Evolutionary conservation across 768 basidiomycete genomes (phyloP), one percentile per base, ranked within the genome.

Genomic region (Boletus bicolor): DNA sequence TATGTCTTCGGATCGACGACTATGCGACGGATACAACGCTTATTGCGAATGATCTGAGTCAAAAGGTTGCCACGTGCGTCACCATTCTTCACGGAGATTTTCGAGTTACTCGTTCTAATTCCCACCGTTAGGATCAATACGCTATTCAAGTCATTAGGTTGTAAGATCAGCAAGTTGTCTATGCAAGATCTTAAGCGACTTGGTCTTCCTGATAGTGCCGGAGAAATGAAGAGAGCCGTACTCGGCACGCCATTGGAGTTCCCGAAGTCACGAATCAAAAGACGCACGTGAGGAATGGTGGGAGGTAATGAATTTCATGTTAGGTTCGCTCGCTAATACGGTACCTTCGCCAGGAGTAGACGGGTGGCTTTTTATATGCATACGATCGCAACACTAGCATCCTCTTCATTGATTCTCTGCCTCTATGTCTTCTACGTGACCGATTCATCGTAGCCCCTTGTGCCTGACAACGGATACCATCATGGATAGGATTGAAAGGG

Each of bases 71-170:
- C 7, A 84, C 83, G 94, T 96, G 64, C 58, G 89, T 76, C 12
- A 19, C 30, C 21, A 3, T 41, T 24, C n/a, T 26, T 9, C 6
- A 19, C 24, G 12, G 26, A 8, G 4, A 39, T 7, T 21, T 17
- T 50, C 35, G 28, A 42, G 49, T 67, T 34, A 60, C 12, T n/a
- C 36, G 28, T 30, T 10, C 26, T 12, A 28, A 38, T 28, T 38
- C 12, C 36, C 12, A 2, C n/a, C 11, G 15, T 43, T 48, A 85
- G 83, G 50, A 79, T 89, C 39, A 83, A 83, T 59, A 66, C 76
- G n/a, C 68, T 92, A 17, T 94, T 92, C 78, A 89, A 81, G 69
- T 83, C 85, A 0, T 76, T 96, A 19, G 89, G 94, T 32, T 96
- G 93, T 72, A 86, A 84, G 57, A 75, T 93, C 44, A 75, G 75